Evolutionary conservation across 495 filamentous ascomycete genomes (phyloP), one percentile per base, ranked within the genome.

Genomic region (Daldinia decipiens): DNA sequence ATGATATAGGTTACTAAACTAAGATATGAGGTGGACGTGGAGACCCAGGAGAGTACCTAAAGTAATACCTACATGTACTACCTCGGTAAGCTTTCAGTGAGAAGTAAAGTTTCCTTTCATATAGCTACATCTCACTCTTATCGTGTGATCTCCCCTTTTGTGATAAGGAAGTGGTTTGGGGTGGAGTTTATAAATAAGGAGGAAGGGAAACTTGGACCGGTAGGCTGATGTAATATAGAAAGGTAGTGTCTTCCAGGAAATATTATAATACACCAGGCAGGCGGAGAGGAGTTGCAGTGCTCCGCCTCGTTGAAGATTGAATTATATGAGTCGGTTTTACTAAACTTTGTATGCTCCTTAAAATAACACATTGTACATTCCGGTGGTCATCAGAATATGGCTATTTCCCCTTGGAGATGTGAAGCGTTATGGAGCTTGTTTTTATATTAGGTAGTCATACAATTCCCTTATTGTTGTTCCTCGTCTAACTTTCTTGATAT

Each of bases 1-100:
- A 27, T 12, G 50, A 32, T 50, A 59, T 52, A 56, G 50, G 51
- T 61, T 38, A 60, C 27, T 34, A 39, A 50, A 39, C 12, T n/a
- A 24, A 47, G 17, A 21, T 34, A 45, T 59, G 34, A 47, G 32
- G 59, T 51, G 24, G n/a, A 34, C 7, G 29, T 9, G 8, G 45
- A 66, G 27, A 32, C 5, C 31, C 15, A 0, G 17, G 11, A 34
- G n/a, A 38, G 17, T 11, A 24, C 1, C 1, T 24, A 24, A 11
- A 27, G 66, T 53, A 29, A 68, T 62, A 21, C 57, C 50, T 56
- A n/a, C n/a, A n/a, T n/a, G n/a, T n/a, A n/a, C n/a, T n/a, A n/a
- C n/a, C n/a, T n/a, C n/a, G 60, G 51, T 56, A 13, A 24, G n/a
- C 19, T 15, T 53, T 24, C 24, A 11, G 17, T 31, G 27, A 4